Evolutionary conservation across 257 asterid genomes (phyloP), one percentile per base, ranked within the genome.

Genomic region (Gentiana dahurica): DNA sequence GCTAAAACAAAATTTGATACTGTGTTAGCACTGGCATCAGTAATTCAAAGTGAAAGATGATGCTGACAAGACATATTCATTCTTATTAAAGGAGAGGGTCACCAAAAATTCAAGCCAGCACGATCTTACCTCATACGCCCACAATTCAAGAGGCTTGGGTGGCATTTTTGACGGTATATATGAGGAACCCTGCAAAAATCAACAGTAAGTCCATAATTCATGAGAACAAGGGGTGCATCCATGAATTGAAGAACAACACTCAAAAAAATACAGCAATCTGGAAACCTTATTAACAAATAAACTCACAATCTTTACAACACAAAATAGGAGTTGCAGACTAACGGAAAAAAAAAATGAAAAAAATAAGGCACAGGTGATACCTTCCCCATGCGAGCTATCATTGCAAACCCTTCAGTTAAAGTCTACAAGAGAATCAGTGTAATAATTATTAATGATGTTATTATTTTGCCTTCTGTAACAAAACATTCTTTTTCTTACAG

Each of bases 331-430:
- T 33, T 9, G 35, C 49, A 5, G 7, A 35, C 15, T 54, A 12
- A 49, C 47, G 34, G 13, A 38, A 13, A 12, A 24, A 12, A 12
- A 8, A 47, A 4, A 15, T 9, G 4, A 15, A 45, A 8, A 41
- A 34, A 56, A 44, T 48, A 56, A 36, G 58, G 36, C 39, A 39
- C 54, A 55, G 24, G 24, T 24, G 12, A 50, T 72, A 89, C 96
- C 98, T 71, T 91, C 34, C 95, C 98, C 77, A 80, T 61, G 60
- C 96, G 95, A 62, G 88, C 98, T 67, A 90, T 87, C 95, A 87
- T 75, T 44, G 96, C 98, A 64, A 90, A 77, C 51, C 98, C 96
- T 66, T 71, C 94, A 33, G 95, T 77, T 55, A 90, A 66, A 61
- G 89, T 85, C 96, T 87, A 66, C 56, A 60, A 51, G 59, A 62